Evolutionary conservation across 805 yeast species (phyloP).

Genomic region (Monosporozyma unispora): DNA sequence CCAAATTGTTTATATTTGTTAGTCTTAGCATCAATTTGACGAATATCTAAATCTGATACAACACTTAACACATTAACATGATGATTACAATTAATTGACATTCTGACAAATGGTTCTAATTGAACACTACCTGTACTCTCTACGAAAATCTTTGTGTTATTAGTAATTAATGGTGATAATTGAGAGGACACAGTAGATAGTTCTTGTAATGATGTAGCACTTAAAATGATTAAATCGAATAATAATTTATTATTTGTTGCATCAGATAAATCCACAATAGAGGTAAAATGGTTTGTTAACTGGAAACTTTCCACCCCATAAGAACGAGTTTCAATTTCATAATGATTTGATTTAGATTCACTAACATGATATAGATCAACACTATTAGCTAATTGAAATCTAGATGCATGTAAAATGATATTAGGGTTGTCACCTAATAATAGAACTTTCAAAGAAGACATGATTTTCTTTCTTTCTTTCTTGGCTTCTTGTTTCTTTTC

Average conservation of each 20-base stretch:
- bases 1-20: slow-evolving; percentile 28
- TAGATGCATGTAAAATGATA: slow-evolving; percentile 24
- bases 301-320: slow-evolving; percentile 23
- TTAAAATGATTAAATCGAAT: slow-evolving; percentile 39
- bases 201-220: slow-evolving; percentile 44
- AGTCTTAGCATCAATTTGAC: slow-evolving; percentile 26
- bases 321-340: slow-evolving; percentile 19
- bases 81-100: slow-evolving; percentile 34
- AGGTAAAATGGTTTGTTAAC: slow-evolving; percentile 22
- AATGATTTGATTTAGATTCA: slow-evolving; percentile 16
- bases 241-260: slow-evolving; percentile 3
- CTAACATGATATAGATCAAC: slow-evolving; percentile 28
- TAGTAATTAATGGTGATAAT: slow-evolving; percentile 32
- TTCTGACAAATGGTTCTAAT: slow-evolving; percentile 57
- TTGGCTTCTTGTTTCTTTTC: no score
- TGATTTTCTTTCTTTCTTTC: background rate
- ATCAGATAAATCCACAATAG: slow-evolving; percentile 14
- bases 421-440: slow-evolving; percentile 26
- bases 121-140: slow-evolving; percentile 68
- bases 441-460: slow-evolving; percentile 24
- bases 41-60: slow-evolving; percentile 53
- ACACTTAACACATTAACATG: slow-evolving; percentile 42
- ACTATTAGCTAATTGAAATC: slow-evolving; percentile 30
- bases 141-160: slow-evolving; percentile 45
- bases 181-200: slow-evolving; percentile 36